Percentiles rank a stretch among this genome's conserved stretches.
Conservation (phyloP, 345 rosid species). For the Microcos paniculata region DNA sequence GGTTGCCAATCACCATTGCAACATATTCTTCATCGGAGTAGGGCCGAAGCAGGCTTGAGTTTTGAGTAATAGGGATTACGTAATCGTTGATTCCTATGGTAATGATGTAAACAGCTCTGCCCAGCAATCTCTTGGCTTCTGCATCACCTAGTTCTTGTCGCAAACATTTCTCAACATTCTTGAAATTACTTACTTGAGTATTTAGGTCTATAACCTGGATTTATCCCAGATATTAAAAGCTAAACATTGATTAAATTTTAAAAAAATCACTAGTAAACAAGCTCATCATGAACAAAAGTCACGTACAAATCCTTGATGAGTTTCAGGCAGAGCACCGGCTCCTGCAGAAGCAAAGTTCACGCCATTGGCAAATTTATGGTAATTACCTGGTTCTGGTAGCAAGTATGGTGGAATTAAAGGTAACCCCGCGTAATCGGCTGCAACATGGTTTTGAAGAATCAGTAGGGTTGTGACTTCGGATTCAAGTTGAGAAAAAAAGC, state of each 20-base stretch:
- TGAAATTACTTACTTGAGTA: constrained; percentile 27
- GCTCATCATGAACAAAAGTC: too few relatives aligned
- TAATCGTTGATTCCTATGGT: constrained; percentile 26
- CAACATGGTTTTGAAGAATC: not conserved
- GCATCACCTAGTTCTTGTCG: constrained; percentile 26
- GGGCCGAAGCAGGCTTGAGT: constrained; percentile 24
- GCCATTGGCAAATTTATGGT: constrained; percentile 28
- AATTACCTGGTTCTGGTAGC: constrained; percentile 21
- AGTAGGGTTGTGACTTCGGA: too few relatives aligned
- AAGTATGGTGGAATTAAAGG: constrained; percentile 34
- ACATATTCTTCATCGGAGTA: constrained; percentile 20
- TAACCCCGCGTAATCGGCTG: constrained; percentile 29
- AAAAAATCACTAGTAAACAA: too few relatives aligned
- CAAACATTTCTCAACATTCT: constrained; percentile 20
- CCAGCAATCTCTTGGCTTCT: constrained; percentile 18
- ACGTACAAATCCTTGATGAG: constrained; percentile 32
- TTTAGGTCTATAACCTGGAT: constrained; percentile 25
- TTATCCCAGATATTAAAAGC: constrained; percentile 30
- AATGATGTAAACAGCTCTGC: constrained; percentile 29
- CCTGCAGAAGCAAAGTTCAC: constrained; percentile 45
- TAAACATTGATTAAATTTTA: not conserved
- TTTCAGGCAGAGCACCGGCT: constrained; percentile 41
- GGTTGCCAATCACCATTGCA: constrained; percentile 36
- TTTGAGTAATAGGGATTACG: constrained; percentile 23
- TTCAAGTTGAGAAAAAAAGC: too few relatives aligned